A percentile compares a stretch with the other conserved stretches of the same genome.
Conservation (phyloP, 345 rosid genomes). For the Eucalyptus fibrosa region DNA sequence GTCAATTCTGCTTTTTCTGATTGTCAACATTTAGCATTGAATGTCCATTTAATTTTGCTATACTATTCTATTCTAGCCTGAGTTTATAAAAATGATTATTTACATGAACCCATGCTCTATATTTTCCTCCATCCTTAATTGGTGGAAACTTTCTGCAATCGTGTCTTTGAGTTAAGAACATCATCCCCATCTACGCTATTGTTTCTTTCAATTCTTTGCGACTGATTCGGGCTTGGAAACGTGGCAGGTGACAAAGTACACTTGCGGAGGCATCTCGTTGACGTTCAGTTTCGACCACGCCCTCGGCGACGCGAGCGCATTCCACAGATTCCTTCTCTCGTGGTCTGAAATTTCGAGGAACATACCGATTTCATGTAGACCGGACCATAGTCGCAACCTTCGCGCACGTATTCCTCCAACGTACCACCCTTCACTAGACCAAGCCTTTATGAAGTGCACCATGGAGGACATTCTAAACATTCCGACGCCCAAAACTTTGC, state of each 20-base stretch:
- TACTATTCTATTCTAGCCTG: not conserved
- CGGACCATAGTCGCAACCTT: conserved; percentile 56
- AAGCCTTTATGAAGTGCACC: conserved; percentile 46
- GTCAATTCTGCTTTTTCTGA: not conserved
- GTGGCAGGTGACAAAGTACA: conserved; percentile 34
- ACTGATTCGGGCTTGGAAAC: not conserved
- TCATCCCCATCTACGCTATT: not conserved
- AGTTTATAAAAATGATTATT: not conserved
- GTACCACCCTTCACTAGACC: conserved; percentile 44
- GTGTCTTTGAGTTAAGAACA: not conserved
- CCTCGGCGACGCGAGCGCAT: conserved; percentile 71
- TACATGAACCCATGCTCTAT: not conserved
- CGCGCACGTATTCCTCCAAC: conserved; percentile 43
- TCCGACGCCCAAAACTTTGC: conserved; percentile 18
- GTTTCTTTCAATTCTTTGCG: not conserved
- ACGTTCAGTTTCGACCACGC: conserved; percentile 83
- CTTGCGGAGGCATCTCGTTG: conserved; percentile 59
- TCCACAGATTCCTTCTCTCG: conserved; percentile 42
- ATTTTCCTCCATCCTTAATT: not conserved
- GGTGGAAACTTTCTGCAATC: not conserved
- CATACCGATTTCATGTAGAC: conserved; percentile 40
- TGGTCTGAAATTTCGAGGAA: conserved; percentile 66
- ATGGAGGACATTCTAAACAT: conserved; percentile 51
- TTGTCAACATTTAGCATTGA: not conserved
- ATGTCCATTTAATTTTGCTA: not conserved